Evolutionary conservation across 176 grass and related monocot genomes (phyloP), one percentile per base, ranked within the genome.

Genomic region (Urochloa ruziziensis): DNA sequence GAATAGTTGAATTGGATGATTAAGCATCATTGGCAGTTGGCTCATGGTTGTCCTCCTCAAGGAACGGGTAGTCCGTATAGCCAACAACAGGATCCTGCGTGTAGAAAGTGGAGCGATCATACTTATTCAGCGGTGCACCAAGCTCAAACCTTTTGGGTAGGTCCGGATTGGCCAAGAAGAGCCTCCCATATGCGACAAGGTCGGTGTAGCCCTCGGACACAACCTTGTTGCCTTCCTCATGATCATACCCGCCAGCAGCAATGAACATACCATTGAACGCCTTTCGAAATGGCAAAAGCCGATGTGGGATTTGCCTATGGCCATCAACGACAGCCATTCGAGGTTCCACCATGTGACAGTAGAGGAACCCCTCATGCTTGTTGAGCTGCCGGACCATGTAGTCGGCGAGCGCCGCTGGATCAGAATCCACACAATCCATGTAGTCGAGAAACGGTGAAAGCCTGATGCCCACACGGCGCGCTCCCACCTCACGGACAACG

Each of bases 131-230:
- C 0, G 51, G 17, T 0, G 72, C 40, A 0, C 6, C 4, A 0
- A 88, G 1, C 53, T 88, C 43, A 0, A 88, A 88, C 36, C 86
- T 83, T 32, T 23, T 78, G 0, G 86, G 73, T 0, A 88, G 74
- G 21, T 88, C 86, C 0, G 86, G 86, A 16, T 88, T 88, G 0
- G 73, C 80, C 13, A 88, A 77, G 81, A 83, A 88, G 25, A 71
- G 43, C 65, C 80, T 77, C 1, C 80, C 86, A 0, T 83, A 88
- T 2, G 80, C 80, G 4, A 88, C 65, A 1, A 88, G 86, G 6
- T 88, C 80, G 0, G 86, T 15, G 9, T 88, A 88, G 14, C 80
- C 64, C 0, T 88, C 56, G 0, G 33, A 80, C 14, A 88, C 54
- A 10, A 83, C 80, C 21, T 72, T 72, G 21, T 83, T 83, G n/a